Base-by-base conservation (phyloP, 345 rosid species). In the Eucalyptus erythrocorys region DNA sequence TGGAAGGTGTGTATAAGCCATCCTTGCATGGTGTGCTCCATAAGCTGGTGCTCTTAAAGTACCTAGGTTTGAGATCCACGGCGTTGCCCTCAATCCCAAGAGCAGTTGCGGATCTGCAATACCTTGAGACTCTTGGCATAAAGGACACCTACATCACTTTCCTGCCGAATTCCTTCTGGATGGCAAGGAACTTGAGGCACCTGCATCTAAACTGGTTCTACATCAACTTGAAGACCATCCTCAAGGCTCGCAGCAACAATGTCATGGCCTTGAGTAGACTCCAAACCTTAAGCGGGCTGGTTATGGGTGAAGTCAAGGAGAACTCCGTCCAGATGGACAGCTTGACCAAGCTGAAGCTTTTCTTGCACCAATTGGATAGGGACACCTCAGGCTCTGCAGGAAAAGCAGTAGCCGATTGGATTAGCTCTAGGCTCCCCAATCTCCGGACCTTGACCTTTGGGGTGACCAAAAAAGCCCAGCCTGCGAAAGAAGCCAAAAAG, bases 1-100 rank as follows among this genome's bases (percentile, higher is more conserved):
- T 90, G 47, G 92, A 92, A 50, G 64, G 88, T 53, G 88, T 85
- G 6, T 88, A 86, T 81, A 87, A 61, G 71, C 93, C 93, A 4
- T 86, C 87, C 86, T 79, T 92, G 42, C 88, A 88, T 2, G 32
- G 32, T 59, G 66, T 59, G 66, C 66, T 59, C 66, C 66, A 59
- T 12, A 27, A 27, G 66, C 16, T 59, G 66, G 66, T 59, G 66
- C 66, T 59, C 32, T 3, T 59, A 59, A 59, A 27, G 66, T 59
- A 59, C 66, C 32, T 59, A 59, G 66, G 66, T 2, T 59, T 27
- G 32, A 27, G 66, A 59, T 59, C 66, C 66, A 59, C 32, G 7
- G 66, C 4, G 66, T 59, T 59, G 32, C 32, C 3, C 32, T 59
- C 66, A 1, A 59, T 59, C 66, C 66, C 16, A 5, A 27, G 15